These are phyloP conservation scores for Suillus fuscotomentosus DNA, from an alignment of 768 basidiomycete genomes.

Conservation along the genomic window DNA sequence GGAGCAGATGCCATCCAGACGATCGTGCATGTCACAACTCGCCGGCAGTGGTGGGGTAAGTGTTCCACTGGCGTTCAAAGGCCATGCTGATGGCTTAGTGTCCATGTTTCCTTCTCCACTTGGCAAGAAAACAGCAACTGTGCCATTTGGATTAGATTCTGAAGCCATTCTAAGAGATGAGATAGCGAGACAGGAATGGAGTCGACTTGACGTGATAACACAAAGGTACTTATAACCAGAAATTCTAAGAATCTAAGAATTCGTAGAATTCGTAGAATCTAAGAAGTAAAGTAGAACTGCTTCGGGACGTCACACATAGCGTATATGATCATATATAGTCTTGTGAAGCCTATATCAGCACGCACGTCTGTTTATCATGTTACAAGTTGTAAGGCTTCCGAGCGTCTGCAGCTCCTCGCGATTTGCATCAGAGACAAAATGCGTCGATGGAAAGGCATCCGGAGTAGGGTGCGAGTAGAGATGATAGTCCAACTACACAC, in stretches of 20 bases:
- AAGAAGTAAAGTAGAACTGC: too few species aligned
- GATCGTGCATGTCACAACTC: conserved; percentile 56
- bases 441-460: conserved; percentile 53
- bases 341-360: too few species aligned
- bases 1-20: conserved; percentile 75
- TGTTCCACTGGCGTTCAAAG: conserved; percentile 45
- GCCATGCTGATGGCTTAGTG: conserved; percentile 61
- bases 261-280: too few species aligned
- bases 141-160: background rate
- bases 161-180: background rate
- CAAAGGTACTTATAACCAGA: too few species aligned
- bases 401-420: conserved; percentile 51
- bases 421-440: conserved; percentile 84
- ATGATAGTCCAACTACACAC: conserved; percentile 81
- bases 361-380: conserved; percentile 19
- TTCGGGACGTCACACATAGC: too few species aligned
- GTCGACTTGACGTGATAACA: too few species aligned
- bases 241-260: too few species aligned
- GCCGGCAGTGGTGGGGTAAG: conserved; percentile 45
- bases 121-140: conserved; percentile 21
- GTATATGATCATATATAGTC: too few species aligned
- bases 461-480: conserved; percentile 79
- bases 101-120: conserved; percentile 8
- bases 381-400: too few species aligned
- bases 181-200: background rate